These are phyloP conservation scores for Colletotrichum nymphaeae DNA, from an alignment of 2,329 filamentous ascomycete species.

Conservation along the genomic window DNA sequence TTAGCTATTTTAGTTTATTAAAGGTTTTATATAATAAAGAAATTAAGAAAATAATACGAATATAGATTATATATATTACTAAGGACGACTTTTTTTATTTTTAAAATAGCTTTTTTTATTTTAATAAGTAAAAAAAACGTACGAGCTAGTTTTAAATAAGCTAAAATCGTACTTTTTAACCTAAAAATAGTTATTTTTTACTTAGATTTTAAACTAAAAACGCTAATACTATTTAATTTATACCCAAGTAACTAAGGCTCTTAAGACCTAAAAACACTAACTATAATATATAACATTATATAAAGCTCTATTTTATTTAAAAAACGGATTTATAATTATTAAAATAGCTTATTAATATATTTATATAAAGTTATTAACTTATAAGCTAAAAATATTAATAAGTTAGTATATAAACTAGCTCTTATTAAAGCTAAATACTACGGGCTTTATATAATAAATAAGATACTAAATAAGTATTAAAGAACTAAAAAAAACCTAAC, in stretches of 20 bases:
- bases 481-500: not conserved
- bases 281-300: not conserved
- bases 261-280: not conserved
- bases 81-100: not conserved
- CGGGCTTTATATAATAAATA: not conserved
- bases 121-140: not conserved
- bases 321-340: not conserved
- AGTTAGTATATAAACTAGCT: not conserved
- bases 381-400: not conserved
- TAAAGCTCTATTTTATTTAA: not conserved
- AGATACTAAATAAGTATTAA: not conserved
- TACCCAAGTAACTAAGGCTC: not conserved
- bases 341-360: not conserved
- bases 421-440: not conserved
- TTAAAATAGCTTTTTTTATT: not conserved
- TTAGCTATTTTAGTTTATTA: no score
- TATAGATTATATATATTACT: no score
- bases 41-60: no score
- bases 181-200: not conserved
- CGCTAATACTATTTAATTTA: not conserved
- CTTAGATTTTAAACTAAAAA: conserved; percentile 2
- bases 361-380: conserved; percentile 3
- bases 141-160: not conserved
- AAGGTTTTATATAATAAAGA: no score
- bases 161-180: not conserved